Evolutionary conservation across 2,329 filamentous ascomycete species (phyloP).

Genomic region (Xylariomycetidae sp.): DNA sequence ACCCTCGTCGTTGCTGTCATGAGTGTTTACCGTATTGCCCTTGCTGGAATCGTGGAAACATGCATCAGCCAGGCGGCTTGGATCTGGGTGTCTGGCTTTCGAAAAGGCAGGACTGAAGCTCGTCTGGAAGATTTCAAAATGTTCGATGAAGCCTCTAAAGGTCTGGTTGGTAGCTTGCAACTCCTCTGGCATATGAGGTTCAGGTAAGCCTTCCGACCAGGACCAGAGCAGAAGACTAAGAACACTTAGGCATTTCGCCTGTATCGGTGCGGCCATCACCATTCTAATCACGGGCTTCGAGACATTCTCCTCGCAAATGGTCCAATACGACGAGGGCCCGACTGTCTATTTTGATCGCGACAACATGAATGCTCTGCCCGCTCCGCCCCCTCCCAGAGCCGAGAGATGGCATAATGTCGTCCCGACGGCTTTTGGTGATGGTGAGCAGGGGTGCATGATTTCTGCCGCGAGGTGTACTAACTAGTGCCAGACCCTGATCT

Average conservation of each 20-base stretch:
- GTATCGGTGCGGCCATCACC: slow-evolving; percentile 32
- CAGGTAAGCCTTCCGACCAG: too few species aligned
- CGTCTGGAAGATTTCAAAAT: slow-evolving; percentile 33
- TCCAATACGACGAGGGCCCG: slow-evolving; percentile 26
- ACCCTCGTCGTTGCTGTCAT: slow-evolving; percentile 34
- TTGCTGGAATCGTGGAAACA: slow-evolving; percentile 31
- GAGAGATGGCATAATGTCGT: slow-evolving; percentile 32
- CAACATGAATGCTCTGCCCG: slow-evolving; percentile 12
- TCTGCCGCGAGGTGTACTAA: slow-evolving; percentile 4
- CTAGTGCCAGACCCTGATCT: slow-evolving; percentile 13
- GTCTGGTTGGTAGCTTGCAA: slow-evolving; percentile 29
- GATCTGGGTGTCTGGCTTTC: slow-evolving; percentile 34
- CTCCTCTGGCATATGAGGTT: slow-evolving; percentile 32
- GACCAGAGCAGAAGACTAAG: too few species aligned
- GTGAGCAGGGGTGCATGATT: neutral
- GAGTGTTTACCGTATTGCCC: slow-evolving; percentile 30
- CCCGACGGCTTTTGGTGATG: slow-evolving; percentile 12
- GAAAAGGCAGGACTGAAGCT: slow-evolving; percentile 26
- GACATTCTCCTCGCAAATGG: slow-evolving; percentile 35
- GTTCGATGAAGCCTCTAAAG: slow-evolving; percentile 34
- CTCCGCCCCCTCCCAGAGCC: slow-evolving; percentile 26
- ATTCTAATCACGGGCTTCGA: slow-evolving; percentile 33
- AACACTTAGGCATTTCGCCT: slow-evolving; percentile 29
- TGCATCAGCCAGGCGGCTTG: slow-evolving; percentile 34
- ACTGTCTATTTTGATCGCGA: slow-evolving; percentile 13